Evolutionary conservation across 2,329 filamentous ascomycete genomes (phyloP), one percentile per base, ranked within the genome.

Genomic region (Colletotrichum filicis): DNA sequence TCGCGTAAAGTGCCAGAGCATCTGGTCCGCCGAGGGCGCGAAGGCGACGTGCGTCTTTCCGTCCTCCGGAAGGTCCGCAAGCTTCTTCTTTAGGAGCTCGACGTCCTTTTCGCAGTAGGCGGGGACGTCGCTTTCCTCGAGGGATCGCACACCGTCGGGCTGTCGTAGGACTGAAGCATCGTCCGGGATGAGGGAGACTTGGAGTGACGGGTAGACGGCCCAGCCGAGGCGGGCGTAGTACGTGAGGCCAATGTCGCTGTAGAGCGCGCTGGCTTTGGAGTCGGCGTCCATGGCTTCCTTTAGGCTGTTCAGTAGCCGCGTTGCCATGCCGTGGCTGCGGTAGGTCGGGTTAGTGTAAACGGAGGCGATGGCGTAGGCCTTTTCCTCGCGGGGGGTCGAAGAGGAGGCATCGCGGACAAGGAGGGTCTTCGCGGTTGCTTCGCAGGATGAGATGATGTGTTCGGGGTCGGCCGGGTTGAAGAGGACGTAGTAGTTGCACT

Each of bases 191-290:
- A 84, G 77, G 14, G 81, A 80, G 2, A 82, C 77, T 70, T 83
- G 79, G 2, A 76, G 75, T 1, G 79, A 80, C 5, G 78, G 76
- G 61, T 79, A 78, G 3, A 79, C 77, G 24, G 75, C 70, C 83
- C 79, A 85, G 42, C 83, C 83, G 8, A 84, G 75, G 19, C 74
- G 75, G 42, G 78, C 71, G 66, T 82, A 84, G 74, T 82, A 80
- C 4, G 76, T 73, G n/a, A 78, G 76, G 42, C 80, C 77, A 37
- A 78, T 76, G 61, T 80, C 80, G 74, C 81, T 83, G 76, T 81
- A 83, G 32, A 84, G 73, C 12, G 80, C 77, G 59, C 81, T 83
- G 74, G 79, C 82, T 49, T 78, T 79, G 68, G 79, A 76, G n/a
- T 78, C 76, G 46, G 62, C 19, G 68, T 84, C 82, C 74, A 84